Evolutionary conservation across 1,284 basidiomycete species (phyloP).

Genomic region (Vanrija sp.): DNA sequence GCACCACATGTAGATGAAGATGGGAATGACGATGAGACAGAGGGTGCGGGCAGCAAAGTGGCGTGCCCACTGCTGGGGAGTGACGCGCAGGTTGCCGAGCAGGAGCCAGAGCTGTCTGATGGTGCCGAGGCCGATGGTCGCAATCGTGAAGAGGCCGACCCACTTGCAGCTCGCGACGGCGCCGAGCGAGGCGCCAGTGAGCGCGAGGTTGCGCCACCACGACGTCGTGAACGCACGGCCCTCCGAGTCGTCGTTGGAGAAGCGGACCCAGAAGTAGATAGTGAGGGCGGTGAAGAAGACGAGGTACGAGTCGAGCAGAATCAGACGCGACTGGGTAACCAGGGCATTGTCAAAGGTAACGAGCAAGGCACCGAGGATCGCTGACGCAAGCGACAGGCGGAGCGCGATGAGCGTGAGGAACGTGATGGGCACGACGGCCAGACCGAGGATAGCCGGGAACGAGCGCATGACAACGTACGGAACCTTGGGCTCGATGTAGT

Average conservation of each 20-base stretch:
- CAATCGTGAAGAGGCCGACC: constrained; percentile 99
- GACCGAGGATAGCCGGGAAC: constrained; percentile 83
- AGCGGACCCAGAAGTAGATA: constrained; percentile 79
- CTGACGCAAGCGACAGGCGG: constrained; percentile 82
- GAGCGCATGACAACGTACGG: constrained; percentile 96
- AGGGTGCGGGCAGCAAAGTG: constrained; percentile 87
- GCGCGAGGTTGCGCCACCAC: constrained; percentile 92
- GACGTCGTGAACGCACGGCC: constrained; percentile 66
- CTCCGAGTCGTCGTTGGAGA: constrained; percentile 76
- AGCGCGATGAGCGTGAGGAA: constrained; percentile 92
- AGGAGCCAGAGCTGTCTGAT: constrained; percentile 84
- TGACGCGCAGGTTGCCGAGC: constrained; percentile 78
- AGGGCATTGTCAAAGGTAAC: constrained; percentile 96
- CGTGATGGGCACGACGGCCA: constrained; percentile 81
- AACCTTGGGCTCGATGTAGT: constrained; percentile 67
- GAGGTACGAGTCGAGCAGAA: constrained; percentile 94
- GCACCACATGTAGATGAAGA: constrained; percentile 88
- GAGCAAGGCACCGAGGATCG: constrained; percentile 82
- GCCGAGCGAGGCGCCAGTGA: constrained; percentile 84
- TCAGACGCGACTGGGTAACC: constrained; percentile 90
- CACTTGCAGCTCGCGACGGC: constrained; percentile 93
- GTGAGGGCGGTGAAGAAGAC: constrained; percentile 96
- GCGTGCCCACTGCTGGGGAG: constrained; percentile 67
- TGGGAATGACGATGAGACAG: constrained; percentile 80
- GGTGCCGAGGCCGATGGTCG: constrained; percentile 82